Base-by-base conservation (phyloP, 345 rosid species). In the Syzygium oleosum region DNA sequence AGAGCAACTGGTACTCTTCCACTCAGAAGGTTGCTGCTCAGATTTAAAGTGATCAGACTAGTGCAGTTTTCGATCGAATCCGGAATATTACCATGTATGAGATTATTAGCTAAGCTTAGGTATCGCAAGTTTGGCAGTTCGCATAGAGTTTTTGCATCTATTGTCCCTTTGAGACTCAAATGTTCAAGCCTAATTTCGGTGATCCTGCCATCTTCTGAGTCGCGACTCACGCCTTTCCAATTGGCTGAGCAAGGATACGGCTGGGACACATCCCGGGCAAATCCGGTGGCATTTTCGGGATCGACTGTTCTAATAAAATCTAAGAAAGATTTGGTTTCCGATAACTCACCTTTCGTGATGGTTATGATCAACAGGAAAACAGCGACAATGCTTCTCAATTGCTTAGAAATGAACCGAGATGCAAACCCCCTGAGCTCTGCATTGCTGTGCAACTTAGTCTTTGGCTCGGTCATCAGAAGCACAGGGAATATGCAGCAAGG, bases 161-260 rank as follows among this genome's bases (percentile, higher is more conserved):
- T 89, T 14, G 46, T 89, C 89, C 94, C 94, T 53, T 88, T 84
- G 38, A 94, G 92, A 84, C 88, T 89, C 89, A 87, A 59, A 73
- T 65, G 89, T 87, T 92, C 91, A 56, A 94, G 92, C 87, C 91
- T 92, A 61, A 94, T 92, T 90, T 90, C 92, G 6, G 85, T 15
- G 84, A 92, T 84, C 54, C 56, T 49, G 52, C 88, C 84, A 23
- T 83, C 88, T 84, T 88, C 86, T 43, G 84, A 84, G 85, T 88
- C 51, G 88, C 92, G 92, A 55, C 86, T 89, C 16, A 92, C n/a
- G 53, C 91, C 90, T 86, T 84, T 61, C 87, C 65, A 84, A 58
- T 86, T 84, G 83, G 55, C 52, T 25, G 38, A 87, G 85, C 93
- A 91, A 3, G 93, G 93, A 87, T 52, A 86, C 13, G 73, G 87